phyloP scores from a whole-genome alignment of 257 asterid species.

The Leonotis leonurus region DNA sequence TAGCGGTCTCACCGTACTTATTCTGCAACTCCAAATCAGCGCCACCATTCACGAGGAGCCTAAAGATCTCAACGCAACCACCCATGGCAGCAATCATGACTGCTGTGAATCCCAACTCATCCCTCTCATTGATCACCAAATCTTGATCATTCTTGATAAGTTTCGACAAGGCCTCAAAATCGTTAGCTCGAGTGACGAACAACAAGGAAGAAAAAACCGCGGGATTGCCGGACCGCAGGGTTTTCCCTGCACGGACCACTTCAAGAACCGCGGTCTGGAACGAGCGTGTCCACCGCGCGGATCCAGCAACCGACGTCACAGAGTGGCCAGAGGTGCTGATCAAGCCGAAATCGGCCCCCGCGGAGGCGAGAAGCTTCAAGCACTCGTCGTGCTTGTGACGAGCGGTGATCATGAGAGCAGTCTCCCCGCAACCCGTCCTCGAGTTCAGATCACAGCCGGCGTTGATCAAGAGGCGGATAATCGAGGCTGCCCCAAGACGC shows the following conservation, averaged over 20 bases:
- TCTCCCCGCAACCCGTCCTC: slow-evolving; percentile 44
- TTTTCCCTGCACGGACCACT: slow-evolving; percentile 41
- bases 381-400: slow-evolving; percentile 46
- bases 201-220: slow-evolving; percentile 38
- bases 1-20: slow-evolving; percentile 48
- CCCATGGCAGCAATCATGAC: slow-evolving; percentile 52
- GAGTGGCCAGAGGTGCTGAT: slow-evolving; percentile 24
- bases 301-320: slow-evolving; percentile 36
- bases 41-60: slow-evolving; percentile 46
- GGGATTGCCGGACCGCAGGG: slow-evolving; percentile 34
- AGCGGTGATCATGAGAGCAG: slow-evolving; percentile 51
- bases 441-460: slow-evolving; percentile 50
- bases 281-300: slow-evolving; percentile 34
- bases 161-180: slow-evolving; percentile 37
- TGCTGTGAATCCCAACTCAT: slow-evolving; percentile 50
- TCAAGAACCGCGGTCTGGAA: slow-evolving; percentile 44
- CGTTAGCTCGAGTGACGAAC: slow-evolving; percentile 43
- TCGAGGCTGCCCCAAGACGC: slow-evolving; percentile 32
- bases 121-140: slow-evolving; percentile 44
- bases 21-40: slow-evolving; percentile 39
- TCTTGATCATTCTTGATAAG: slow-evolving; percentile 38
- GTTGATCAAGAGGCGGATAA: slow-evolving; percentile 36
- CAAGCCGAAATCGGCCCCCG: slow-evolving; percentile 63
- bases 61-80: slow-evolving; percentile 48
- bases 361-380: slow-evolving; percentile 40